phyloP scores from a whole-genome alignment of 1,284 basidiomycete species.

The Paramarasmius palmivorus region DNA sequence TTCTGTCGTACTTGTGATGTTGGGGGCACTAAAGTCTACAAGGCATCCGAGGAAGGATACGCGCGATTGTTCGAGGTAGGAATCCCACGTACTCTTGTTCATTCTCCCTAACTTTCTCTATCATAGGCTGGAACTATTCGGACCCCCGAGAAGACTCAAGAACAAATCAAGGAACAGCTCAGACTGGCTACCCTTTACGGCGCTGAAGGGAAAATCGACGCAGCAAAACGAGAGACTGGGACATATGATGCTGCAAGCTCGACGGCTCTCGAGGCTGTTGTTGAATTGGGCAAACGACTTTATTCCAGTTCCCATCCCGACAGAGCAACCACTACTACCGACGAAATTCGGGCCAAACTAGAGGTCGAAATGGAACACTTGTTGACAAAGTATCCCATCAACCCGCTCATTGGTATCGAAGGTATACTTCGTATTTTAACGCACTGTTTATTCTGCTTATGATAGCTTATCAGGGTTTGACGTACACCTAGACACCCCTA shows the following conservation, averaged over 20 bases:
- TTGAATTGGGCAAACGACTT: conserved; percentile 14
- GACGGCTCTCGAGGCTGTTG: conserved; percentile 8
- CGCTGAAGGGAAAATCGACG: conserved; percentile 27
- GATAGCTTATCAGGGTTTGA: conserved; percentile 25
- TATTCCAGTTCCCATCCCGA: not conserved
- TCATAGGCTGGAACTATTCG: not conserved
- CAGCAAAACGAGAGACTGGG: conserved; percentile 29
- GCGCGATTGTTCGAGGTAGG: not conserved
- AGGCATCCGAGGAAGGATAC: conserved; percentile 23
- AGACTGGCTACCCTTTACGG: conserved; percentile 18
- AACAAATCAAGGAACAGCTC: not conserved
- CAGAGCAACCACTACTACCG: not conserved
- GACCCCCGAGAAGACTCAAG: not conserved
- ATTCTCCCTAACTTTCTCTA: conserved; percentile 11
- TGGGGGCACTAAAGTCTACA: conserved; percentile 22
- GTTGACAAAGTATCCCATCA: not conserved
- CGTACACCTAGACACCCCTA: conserved; percentile 31
- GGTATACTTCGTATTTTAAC: not conserved
- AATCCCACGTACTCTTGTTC: conserved; percentile 6
- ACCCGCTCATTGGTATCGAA: not conserved
- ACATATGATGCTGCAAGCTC: conserved; percentile 9
- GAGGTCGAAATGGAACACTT: not conserved
- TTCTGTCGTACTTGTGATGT: conserved; percentile 23
- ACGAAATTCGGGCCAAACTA: not conserved
- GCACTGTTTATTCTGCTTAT: not conserved